Evolutionary conservation across 225 moss, liverwort and hornwort species (phyloP).

Genomic region (Bryum argenteum): DNA sequence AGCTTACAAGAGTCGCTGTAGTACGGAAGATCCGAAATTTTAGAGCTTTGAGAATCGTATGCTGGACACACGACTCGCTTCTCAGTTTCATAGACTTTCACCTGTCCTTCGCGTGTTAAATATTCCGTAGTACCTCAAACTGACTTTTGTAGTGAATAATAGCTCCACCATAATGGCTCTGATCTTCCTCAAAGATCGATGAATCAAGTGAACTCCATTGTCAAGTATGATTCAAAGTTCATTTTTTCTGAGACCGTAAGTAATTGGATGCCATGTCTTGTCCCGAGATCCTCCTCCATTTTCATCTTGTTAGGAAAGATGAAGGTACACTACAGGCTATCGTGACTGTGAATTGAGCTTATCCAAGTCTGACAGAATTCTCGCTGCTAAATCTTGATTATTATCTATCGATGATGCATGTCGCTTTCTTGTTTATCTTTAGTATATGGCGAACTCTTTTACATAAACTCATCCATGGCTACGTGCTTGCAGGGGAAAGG

Average conservation of each 20-base stretch:
- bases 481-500: conserved; percentile 46
- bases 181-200: conserved; percentile 6
- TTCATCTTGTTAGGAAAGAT: conserved; percentile 5
- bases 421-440: conserved; percentile 22
- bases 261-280: conserved; percentile 5
- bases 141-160: conserved; percentile 15
- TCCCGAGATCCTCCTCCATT: conserved; percentile 15
- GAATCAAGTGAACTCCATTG: not conserved
- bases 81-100: conserved; percentile 6
- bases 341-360: conserved; percentile 1
- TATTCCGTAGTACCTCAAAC: conserved; percentile 2
- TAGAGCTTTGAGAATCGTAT: conserved; percentile 18
- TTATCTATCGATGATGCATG: conserved; percentile 1
- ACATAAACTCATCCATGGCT: conserved; percentile 16
- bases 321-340: conserved; percentile 1
- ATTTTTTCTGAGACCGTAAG: conserved; percentile 23
- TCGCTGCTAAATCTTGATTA: conserved; percentile 9
- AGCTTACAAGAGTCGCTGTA: conserved; percentile 3
- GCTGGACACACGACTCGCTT: conserved; percentile 12
- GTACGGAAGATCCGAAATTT: conserved; percentile 11
- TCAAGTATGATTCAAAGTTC: conserved; percentile 16
- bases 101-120: conserved; percentile 6
- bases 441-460: conserved; percentile 9
- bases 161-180: conserved; percentile 10
- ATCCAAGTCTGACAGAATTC: conserved; percentile 5